Conservation (phyloP, 2,329 filamentous ascomycete species). For the Gyromitra esculenta region DNA sequence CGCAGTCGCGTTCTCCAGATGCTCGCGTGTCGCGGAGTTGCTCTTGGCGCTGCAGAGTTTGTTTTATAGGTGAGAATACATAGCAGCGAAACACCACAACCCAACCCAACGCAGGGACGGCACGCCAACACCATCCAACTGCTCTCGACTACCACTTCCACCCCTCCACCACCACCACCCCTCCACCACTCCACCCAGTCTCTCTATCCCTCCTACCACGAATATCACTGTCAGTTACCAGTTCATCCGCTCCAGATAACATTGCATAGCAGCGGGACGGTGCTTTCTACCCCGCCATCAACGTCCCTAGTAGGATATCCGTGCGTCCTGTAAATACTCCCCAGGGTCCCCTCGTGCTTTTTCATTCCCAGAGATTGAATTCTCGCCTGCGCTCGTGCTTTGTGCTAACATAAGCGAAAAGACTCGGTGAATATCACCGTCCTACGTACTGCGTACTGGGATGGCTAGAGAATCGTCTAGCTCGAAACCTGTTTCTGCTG, state of each 20-base stretch:
- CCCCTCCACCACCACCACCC: background rate
- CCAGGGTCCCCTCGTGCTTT: background rate
- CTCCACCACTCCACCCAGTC: no score
- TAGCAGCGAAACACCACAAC: constrained; percentile 6
- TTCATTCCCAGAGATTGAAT: background rate
- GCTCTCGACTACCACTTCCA: background rate
- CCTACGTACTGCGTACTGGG: constrained; percentile 5
- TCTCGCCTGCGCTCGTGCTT: background rate
- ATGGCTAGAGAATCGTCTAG: constrained; percentile 29
- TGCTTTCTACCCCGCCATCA: background rate
- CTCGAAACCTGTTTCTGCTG: background rate
- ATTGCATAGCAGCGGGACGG: background rate
- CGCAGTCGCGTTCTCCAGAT: background rate
- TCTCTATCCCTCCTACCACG: background rate
- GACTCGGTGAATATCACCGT: constrained; percentile 7
- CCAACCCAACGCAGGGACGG: background rate
- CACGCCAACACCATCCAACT: background rate
- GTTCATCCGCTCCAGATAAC: background rate
- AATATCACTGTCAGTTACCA: background rate
- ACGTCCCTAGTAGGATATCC: constrained; percentile 4
- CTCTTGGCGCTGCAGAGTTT: constrained; percentile 35
- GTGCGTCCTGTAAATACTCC: constrained; percentile 23
- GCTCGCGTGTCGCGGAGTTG: background rate
- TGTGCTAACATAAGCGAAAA: background rate
- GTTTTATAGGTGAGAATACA: constrained; percentile 3